A percentile compares a stretch with the other conserved stretches of the same genome.
Conservation (phyloP, 164 flowering plant species). For the Dillenia suffruticosa region DNA sequence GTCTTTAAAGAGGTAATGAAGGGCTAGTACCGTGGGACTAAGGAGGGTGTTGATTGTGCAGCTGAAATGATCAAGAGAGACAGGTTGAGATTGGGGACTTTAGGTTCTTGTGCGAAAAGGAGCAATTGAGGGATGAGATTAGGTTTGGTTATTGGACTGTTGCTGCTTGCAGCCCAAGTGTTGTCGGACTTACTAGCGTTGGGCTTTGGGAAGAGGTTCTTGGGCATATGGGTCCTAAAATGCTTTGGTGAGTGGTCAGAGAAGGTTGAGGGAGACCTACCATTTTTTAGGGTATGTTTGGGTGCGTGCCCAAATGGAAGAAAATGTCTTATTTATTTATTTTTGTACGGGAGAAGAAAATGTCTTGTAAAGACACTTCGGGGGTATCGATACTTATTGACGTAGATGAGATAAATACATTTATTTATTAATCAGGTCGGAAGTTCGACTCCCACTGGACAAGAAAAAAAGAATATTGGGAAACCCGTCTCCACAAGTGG, state of each 20-base stretch:
- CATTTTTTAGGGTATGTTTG: not conserved
- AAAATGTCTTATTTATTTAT: not conserved
- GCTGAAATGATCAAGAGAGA: slow-evolving; percentile 88
- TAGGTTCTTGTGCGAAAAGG: slow-evolving; percentile 85
- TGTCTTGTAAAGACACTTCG: not conserved
- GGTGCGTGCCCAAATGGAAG: not conserved
- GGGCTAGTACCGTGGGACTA: slow-evolving; percentile 77
- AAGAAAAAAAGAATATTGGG: no score
- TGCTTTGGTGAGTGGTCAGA: slow-evolving; percentile 29
- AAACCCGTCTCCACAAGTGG: no score
- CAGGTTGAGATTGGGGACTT: slow-evolving; percentile 51
- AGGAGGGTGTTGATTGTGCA: slow-evolving; percentile 79
- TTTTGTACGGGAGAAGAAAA: not conserved
- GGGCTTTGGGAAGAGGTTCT: slow-evolving; percentile 79
- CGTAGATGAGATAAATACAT: no score
- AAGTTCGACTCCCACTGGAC: no score
- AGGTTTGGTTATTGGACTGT: slow-evolving; percentile 84
- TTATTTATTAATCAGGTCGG: no score
- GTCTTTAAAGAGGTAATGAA: slow-evolving; percentile 83
- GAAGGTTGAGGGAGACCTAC: no score
- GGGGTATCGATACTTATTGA: no score
- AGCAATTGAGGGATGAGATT: slow-evolving; percentile 75
- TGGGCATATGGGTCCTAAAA: slow-evolving; percentile 67
- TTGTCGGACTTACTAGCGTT: slow-evolving; percentile 43
- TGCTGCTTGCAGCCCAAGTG: slow-evolving; percentile 83